Evolutionary conservation across 148 eudicot genomes (phyloP), one percentile per base, ranked within the genome.

Genomic region (Fagopyrum esculentum): DNA sequence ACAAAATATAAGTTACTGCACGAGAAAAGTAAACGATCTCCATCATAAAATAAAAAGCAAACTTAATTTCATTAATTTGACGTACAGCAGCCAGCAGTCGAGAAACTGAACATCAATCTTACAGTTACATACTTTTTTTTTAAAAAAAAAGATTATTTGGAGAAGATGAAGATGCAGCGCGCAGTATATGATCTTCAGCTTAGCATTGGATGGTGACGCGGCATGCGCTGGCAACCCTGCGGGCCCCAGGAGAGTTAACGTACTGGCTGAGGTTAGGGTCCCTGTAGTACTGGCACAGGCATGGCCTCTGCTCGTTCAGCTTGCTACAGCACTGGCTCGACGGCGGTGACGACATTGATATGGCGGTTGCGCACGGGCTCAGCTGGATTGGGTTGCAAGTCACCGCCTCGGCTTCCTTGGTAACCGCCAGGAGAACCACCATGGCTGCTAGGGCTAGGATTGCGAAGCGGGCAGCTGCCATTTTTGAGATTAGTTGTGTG

Each of bases 211-310:
- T 17, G 46, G 46, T 4, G 71, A 66, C 71, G 7, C 47, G 2
- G 35, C 71, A 66, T 0, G 46, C 46, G 19, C 19, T 6, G 12
- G 71, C 71, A 15, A 66, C 71, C 47, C 19, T 66, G 17, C 47
- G 11, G 12, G 91, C 91, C 54, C 77, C 85, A 29, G 89, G 86
- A 11, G 89, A 86, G 59, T 72, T 64, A 43, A 86, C 50, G 50
- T 77, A 88, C 69, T 77, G 77, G 77, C 69, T 75, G 45, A 79
- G 80, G 13, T 15, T 55, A 1, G 91, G 91, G 77, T 82, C 77
- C 45, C 50, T 83, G 43, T 59, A n/a, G 72, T 86, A 88, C 72
- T 78, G 81, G 81, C 91, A 88, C 5, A 88, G 82, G 84, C 91
- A 88, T 26, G 89, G 87, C 55, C 78, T 78, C 56, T 82, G 84